A percentile compares a stretch with the other conserved stretches of the same genome.
These are phyloP conservation scores for Mucor mucedo DNA, from an alignment of 371 early-diverging fungal genomes.

Conservation along the genomic window DNA sequence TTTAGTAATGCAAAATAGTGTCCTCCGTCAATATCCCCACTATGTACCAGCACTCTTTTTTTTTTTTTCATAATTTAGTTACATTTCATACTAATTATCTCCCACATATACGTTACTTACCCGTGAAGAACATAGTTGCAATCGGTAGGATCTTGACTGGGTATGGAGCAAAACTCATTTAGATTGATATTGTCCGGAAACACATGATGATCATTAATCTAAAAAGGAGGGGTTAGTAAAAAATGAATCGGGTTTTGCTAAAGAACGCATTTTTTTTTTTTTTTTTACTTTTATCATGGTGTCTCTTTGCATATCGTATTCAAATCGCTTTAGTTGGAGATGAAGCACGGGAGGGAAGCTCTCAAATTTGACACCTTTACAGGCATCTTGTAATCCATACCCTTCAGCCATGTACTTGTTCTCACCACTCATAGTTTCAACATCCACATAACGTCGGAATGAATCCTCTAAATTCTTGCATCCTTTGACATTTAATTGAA, in stretches of 20 bases:
- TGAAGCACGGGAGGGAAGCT: constrained; percentile 97
- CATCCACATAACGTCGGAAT: constrained; percentile 84
- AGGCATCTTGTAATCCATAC: constrained; percentile 94
- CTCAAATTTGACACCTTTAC: constrained; percentile 94
- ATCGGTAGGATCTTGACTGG: constrained; percentile 12
- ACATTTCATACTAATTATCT: too few relatives aligned
- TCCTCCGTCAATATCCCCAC: constrained; percentile 94
- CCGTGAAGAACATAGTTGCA: constrained; percentile 87
- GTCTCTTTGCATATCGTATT: constrained; percentile 92
- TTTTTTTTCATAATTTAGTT: too few relatives aligned
- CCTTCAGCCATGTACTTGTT: constrained; percentile 97
- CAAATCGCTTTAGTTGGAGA: constrained; percentile 96
- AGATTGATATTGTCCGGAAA: constrained; percentile 91
- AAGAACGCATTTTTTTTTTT: not conserved
- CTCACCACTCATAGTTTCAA: constrained; percentile 93
- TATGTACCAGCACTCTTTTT: constrained; percentile 92
- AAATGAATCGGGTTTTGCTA: not conserved
- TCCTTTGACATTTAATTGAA: constrained; percentile 95
- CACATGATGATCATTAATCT: constrained; percentile 96
- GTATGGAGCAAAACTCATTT: constrained; percentile 72
- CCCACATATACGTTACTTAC: constrained; percentile 34
- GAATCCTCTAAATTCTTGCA: constrained; percentile 88
- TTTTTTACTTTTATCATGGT: constrained; percentile 82
- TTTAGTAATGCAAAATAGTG: constrained; percentile 96
- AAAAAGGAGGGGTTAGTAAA: not conserved